phyloP scores from a whole-genome alignment of 305 asterid genomes.

The Fraxinus nigra region DNA sequence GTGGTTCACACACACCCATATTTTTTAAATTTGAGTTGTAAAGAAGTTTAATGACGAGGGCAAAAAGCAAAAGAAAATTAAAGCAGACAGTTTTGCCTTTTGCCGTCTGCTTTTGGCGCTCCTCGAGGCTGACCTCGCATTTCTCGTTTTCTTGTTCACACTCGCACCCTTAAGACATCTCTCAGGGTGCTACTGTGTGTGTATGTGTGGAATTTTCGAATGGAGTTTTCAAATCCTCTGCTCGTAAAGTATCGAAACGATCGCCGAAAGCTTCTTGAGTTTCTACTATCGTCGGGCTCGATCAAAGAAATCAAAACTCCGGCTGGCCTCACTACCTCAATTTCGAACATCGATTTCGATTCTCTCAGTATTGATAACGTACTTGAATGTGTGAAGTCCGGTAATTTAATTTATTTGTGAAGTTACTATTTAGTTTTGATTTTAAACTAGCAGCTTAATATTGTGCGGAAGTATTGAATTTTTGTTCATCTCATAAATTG shows the following conservation, averaged over 20 bases:
- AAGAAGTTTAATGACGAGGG: neutral
- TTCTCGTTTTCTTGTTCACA: constrained; percentile 23
- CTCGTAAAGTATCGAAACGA: constrained; percentile 68
- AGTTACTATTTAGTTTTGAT: neutral
- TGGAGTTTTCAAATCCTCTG: constrained; percentile 55
- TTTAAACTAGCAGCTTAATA: neutral
- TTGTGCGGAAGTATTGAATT: neutral
- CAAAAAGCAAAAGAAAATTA: constrained; percentile 4
- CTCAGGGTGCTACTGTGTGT: neutral
- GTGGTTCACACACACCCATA: no score
- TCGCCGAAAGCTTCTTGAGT: constrained; percentile 93
- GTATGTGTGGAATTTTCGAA: neutral
- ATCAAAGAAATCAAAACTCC: constrained; percentile 57
- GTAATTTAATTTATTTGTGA: constrained; percentile 27
- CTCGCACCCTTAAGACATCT: constrained; percentile 16
- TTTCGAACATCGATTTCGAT: constrained; percentile 63
- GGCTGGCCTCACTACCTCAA: constrained; percentile 47
- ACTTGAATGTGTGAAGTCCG: constrained; percentile 69
- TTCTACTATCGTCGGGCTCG: constrained; percentile 57
- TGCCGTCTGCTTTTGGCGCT: constrained; percentile 44
- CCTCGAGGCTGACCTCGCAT: constrained; percentile 26
- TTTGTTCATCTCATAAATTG: neutral
- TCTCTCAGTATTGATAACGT: constrained; percentile 72
- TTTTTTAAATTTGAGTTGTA: no score
- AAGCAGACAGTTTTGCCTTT: constrained; percentile 14